Evolutionary conservation across 139 green algal species (phyloP), one percentile per base, ranked within the genome.

Genomic region (Pseudopediastrum boryanum): DNA sequence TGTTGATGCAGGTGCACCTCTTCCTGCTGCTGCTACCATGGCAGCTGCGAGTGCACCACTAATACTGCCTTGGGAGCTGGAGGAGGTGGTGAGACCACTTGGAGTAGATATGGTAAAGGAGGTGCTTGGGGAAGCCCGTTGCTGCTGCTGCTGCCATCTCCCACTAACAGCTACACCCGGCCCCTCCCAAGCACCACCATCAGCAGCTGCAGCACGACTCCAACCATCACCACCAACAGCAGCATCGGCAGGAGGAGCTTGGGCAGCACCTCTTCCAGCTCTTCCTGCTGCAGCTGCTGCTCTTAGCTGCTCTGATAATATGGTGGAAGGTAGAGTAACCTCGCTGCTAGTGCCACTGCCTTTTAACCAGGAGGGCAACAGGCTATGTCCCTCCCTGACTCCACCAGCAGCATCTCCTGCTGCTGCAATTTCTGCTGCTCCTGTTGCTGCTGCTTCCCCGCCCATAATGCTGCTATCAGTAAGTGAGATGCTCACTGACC

Each of bases 401-500:
- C 63, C 63, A 21, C 25, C n/a, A 35, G 66, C 66, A 36, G 64
- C 21, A 35, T 5, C 41, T 42, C 43, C 27, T 43, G 66, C 46
- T 42, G 66, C 44, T 51, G 31, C 43, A 31, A 27, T 8, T 7
- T 63, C 12, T 1, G 43, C 39, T 42, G 67, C n/a, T 2, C 27
- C 27, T 64, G 21, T 62, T 36, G 23, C 69, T 75, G 29, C 43
- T 63, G 68, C 69, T 77, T n/a, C n/a, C n/a, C n/a, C n/a, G n/a
- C n/a, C n/a, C n/a, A n/a, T n/a, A n/a, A n/a, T n/a, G 50, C 69
- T 77, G 69, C 69, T 65, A 35, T 10, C 35, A n/a, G 25, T 35
- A 75, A 75, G 67, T 43, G 39, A 39, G 65, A 41, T n/a, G 7
- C 58, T 31, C 3, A 66, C 3, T n/a, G n/a, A n/a, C n/a, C n/a